These are phyloP conservation scores for Suillus lakei DNA, from an alignment of 768 basidiomycete genomes.

Conservation along the genomic window DNA sequence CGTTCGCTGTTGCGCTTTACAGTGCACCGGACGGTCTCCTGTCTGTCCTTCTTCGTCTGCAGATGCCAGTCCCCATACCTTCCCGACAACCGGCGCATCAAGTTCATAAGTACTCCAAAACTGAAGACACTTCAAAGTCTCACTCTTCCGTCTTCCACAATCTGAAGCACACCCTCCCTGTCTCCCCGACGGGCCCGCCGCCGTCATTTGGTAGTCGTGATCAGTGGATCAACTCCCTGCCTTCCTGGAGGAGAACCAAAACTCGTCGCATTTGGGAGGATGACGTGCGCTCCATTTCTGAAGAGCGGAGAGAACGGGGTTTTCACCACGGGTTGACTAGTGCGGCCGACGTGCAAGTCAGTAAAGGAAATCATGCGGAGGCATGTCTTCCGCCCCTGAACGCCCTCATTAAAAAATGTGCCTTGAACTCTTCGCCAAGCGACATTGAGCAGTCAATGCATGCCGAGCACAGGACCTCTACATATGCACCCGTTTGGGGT, in stretches of 20 bases:
- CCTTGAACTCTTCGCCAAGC: conserved; percentile 8
- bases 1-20: conserved; percentile 44
- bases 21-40: conserved; percentile 49
- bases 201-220: conserved; percentile 70
- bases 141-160: conserved; percentile 54
- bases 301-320: conserved; percentile 49
- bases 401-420: conserved; percentile 21
- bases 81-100: conserved; percentile 63
- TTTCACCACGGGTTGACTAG: conserved; percentile 76
- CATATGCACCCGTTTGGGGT: not conserved
- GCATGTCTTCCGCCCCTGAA: conserved; percentile 82
- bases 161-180: conserved; percentile 61
- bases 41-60: conserved; percentile 50
- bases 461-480: not conserved
- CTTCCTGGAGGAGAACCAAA: conserved; percentile 73
- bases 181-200: conserved; percentile 62
- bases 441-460: conserved; percentile 37
- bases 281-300: conserved; percentile 31
- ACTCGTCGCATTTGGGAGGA: conserved; percentile 71
- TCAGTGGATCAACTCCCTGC: conserved; percentile 75
- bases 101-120: conserved; percentile 61
- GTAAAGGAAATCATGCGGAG: conserved; percentile 87
- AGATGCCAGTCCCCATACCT: conserved; percentile 89
- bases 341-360: conserved; percentile 79
- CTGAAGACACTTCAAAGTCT: conserved; percentile 42